Conservation (phyloP, 768 basidiomycete species). For the Coprinopsis cinerea region DNA sequence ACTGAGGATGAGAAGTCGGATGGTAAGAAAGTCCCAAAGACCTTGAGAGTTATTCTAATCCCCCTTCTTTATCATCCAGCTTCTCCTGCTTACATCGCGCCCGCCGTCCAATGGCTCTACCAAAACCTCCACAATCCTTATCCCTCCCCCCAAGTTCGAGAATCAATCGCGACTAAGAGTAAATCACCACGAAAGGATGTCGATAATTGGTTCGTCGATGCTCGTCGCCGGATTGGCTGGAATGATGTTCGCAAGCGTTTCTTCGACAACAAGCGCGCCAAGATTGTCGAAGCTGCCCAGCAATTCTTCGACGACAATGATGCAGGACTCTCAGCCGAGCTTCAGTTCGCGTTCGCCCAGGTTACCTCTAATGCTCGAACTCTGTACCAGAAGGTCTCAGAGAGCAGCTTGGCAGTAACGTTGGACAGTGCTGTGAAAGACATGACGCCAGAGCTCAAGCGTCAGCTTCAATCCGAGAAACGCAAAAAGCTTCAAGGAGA, state of each 20-base stretch:
- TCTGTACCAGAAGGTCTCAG: neutral
- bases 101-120: constrained; percentile 35
- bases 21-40: too few relatives aligned
- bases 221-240: constrained; percentile 50
- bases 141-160: constrained; percentile 30
- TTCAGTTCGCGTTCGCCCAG: neutral
- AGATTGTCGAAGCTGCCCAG: constrained; percentile 33
- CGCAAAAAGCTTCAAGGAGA: constrained; percentile 5
- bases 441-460: neutral
- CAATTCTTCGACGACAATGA: constrained; percentile 21
- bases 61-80: too few relatives aligned
- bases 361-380: neutral
- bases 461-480: neutral
- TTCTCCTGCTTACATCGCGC: neutral
- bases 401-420: neutral
- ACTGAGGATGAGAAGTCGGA: neutral
- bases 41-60: too few relatives aligned
- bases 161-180: constrained; percentile 20
- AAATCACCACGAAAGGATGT: constrained; percentile 24
- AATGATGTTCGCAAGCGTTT: constrained; percentile 29
- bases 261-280: constrained; percentile 29
- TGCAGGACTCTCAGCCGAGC: neutral
- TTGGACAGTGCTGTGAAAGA: neutral
- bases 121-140: constrained; percentile 48
- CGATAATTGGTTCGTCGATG: constrained; percentile 43